Conservation (phyloP, 352 stramenopile genomes). For the Phytopythium kandeliae region DNA sequence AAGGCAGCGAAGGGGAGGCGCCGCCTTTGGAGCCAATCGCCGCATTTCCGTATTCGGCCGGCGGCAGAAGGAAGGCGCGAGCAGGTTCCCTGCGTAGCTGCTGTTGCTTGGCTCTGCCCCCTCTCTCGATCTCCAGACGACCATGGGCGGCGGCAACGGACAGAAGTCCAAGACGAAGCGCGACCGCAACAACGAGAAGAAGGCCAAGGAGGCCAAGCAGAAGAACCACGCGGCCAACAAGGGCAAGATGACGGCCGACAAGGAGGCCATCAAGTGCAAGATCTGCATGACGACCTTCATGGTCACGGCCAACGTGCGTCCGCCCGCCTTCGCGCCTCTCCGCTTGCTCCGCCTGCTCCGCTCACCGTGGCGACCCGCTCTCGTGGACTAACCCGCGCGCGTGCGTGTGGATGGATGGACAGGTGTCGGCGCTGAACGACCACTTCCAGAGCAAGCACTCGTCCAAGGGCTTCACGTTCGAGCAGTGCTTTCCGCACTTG, state of each 20-base stretch:
- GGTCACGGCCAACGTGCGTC: constrained; percentile 73
- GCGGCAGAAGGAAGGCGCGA: neutral
- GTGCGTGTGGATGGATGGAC: neutral
- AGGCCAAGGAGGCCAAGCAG: constrained; percentile 77
- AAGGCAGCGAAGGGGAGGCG: too few species aligned
- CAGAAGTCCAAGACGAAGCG: constrained; percentile 76
- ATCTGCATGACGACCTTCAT: constrained; percentile 88
- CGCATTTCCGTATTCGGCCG: neutral
- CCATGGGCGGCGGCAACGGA: constrained; percentile 80
- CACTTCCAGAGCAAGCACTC: constrained; percentile 81
- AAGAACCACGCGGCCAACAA: constrained; percentile 80
- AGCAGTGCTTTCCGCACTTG: constrained; percentile 62
- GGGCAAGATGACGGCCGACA: constrained; percentile 80
- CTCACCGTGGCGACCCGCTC: too few species aligned
- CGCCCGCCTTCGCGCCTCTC: too few species aligned
- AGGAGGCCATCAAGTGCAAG: constrained; percentile 78
- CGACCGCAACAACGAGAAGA: constrained; percentile 82
- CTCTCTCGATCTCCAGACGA: constrained; percentile 7
- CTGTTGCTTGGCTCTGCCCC: too few species aligned
- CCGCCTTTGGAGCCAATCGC: neutral
- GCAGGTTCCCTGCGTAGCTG: too few species aligned
- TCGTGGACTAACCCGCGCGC: neutral
- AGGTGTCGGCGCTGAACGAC: constrained; percentile 69
- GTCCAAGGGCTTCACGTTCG: constrained; percentile 68
- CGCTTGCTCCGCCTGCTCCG: too few species aligned